These are phyloP conservation scores for Seiridium unicorne DNA, from an alignment of 2,329 filamentous ascomycete species.

Conservation along the genomic window DNA sequence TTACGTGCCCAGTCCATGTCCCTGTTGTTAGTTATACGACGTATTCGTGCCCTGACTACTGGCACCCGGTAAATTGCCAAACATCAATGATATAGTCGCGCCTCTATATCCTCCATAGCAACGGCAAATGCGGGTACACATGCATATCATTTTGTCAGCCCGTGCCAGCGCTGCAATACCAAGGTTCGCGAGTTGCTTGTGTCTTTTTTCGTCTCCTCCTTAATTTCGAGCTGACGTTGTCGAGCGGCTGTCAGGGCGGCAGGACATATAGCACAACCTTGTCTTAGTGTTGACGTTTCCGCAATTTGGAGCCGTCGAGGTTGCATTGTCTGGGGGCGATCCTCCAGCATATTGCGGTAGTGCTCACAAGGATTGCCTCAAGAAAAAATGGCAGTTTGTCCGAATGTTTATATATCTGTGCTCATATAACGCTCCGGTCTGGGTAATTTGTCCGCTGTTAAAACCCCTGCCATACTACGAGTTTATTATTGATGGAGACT, in stretches of 20 bases:
- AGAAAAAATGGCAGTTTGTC: not conserved
- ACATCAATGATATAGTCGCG: not conserved
- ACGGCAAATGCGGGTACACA: not conserved
- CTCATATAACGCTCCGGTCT: slow-evolving; percentile 2
- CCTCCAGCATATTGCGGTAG: slow-evolving; percentile 1
- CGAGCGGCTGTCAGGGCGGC: slow-evolving; percentile 4
- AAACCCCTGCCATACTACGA: not conserved
- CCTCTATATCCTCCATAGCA: not conserved
- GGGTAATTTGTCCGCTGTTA: slow-evolving; percentile 2
- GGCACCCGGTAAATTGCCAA: not conserved
- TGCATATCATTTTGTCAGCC: not conserved
- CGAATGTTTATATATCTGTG: not conserved
- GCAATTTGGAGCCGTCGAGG: slow-evolving; percentile 2
- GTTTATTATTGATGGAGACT: slow-evolving; percentile 5
- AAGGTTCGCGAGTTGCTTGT: not conserved
- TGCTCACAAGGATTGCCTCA: not conserved
- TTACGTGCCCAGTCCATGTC: too few species aligned
- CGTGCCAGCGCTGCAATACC: not conserved
- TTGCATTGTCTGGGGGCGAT: slow-evolving; percentile 3
- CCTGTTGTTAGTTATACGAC: too few species aligned
- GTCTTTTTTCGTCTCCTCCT: not conserved
- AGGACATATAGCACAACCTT: slow-evolving; percentile 3
- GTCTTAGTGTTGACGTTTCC: slow-evolving; percentile 4
- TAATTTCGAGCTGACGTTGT: not conserved
- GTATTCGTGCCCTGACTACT: too few species aligned